A percentile compares a stretch with the other conserved stretches of the same genome.
Conservation (phyloP, 768 basidiomycete genomes). For the Boletales sp. region DNA sequence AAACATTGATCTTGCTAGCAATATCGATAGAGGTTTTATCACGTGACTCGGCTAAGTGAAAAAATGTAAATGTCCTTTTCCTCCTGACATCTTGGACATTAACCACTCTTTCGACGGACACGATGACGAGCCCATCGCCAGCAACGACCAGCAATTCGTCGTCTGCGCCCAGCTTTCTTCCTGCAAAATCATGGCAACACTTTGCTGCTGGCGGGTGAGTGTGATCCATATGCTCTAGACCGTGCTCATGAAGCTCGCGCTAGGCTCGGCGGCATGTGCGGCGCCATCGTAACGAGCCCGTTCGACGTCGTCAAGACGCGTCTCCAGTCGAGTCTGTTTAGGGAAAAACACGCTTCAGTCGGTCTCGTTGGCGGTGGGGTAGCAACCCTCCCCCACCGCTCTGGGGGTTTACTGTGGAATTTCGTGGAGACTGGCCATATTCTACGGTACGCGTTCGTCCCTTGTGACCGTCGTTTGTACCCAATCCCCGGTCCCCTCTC, state of each 20-base stretch:
- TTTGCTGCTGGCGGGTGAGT: slow-evolving; percentile 85
- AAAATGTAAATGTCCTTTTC: slow-evolving; percentile 5
- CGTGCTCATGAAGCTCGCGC: slow-evolving; percentile 1
- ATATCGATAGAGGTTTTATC: neutral
- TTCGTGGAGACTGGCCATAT: slow-evolving; percentile 95
- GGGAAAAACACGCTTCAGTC: slow-evolving; percentile 38
- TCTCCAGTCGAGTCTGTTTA: slow-evolving; percentile 86
- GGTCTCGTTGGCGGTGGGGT: slow-evolving; percentile 31
- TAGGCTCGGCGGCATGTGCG: slow-evolving; percentile 96
- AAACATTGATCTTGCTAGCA: slow-evolving; percentile 35
- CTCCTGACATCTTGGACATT: neutral
- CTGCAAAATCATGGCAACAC: slow-evolving; percentile 81
- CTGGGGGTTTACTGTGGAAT: slow-evolving; percentile 71
- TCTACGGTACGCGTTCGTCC: slow-evolving; percentile 52
- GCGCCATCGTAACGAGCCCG: slow-evolving; percentile 93
- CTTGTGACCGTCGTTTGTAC: neutral
- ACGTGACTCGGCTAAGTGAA: slow-evolving; percentile 7
- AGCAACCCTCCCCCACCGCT: slow-evolving; percentile 30
- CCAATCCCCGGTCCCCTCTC: neutral
- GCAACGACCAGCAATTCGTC: slow-evolving; percentile 24
- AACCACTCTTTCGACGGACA: neutral
- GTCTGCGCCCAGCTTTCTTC: slow-evolving; percentile 40
- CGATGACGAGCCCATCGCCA: slow-evolving; percentile 10
- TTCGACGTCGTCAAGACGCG: slow-evolving; percentile 99
- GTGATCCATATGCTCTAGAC: no score